A percentile compares a stretch with the other conserved stretches of the same genome.
phyloP scores from a whole-genome alignment of 805 yeast genomes.

The Cyberlindnera nakhonratchasimensis region DNA sequence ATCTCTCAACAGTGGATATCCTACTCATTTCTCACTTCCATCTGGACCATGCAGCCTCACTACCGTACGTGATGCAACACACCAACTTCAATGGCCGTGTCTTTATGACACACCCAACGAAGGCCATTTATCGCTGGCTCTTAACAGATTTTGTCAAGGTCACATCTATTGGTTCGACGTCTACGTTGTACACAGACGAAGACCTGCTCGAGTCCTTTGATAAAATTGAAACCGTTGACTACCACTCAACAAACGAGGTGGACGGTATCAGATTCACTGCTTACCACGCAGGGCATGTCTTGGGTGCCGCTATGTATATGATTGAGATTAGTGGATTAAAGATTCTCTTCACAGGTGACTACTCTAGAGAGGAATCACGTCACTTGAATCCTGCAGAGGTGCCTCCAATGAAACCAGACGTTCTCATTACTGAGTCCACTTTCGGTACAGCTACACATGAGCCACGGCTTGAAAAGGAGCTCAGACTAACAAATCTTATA shows the following conservation, averaged over 20 bases:
- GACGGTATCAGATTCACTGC: constrained; percentile 96
- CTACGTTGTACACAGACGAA: constrained; percentile 75
- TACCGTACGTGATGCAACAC: constrained; percentile 97
- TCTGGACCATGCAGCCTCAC: constrained; percentile 95
- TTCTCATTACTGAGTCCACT: constrained; percentile 90
- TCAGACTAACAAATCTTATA: constrained; percentile 72
- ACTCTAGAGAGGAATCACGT: constrained; percentile 92
- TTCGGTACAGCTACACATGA: constrained; percentile 98
- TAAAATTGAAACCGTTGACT: constrained; percentile 88
- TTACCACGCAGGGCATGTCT: constrained; percentile 98
- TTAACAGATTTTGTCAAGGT: constrained; percentile 92
- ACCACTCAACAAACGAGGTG: constrained; percentile 91
- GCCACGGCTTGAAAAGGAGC: constrained; percentile 82
- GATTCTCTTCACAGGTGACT: constrained; percentile 91
- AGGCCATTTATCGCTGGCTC: constrained; percentile 96
- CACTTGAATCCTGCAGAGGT: constrained; percentile 94
- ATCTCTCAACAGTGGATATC: constrained; percentile 80
- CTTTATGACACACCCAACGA: constrained; percentile 98
- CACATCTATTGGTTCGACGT: constrained; percentile 51
- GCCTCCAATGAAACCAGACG: constrained; percentile 83
- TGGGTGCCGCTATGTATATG: constrained; percentile 98
- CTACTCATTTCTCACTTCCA: constrained; percentile 92
- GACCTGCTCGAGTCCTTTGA: constrained; percentile 87
- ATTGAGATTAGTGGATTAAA: constrained; percentile 92
- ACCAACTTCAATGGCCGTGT: constrained; percentile 94